These are phyloP conservation scores for Carallia pectinifolia DNA, from an alignment of 345 rosid genomes.

Conservation along the genomic window DNA sequence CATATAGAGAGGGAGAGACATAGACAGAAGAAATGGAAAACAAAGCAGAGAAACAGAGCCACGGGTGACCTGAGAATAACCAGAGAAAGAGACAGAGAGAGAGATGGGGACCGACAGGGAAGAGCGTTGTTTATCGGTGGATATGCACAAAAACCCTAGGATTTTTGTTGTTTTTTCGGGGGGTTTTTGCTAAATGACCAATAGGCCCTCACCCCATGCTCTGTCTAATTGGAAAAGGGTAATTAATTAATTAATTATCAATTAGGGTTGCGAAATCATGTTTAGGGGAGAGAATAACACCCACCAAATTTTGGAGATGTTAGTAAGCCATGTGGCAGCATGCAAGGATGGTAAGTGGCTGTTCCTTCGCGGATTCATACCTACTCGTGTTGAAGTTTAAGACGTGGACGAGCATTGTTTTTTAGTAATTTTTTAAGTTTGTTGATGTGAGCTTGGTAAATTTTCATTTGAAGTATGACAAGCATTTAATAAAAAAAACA, in stretches of 20 bases:
- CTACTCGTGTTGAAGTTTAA: neutral
- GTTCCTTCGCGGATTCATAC: neutral
- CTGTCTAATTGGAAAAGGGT: too few species aligned
- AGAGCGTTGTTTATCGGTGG: conserved; percentile 1
- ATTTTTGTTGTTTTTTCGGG: neutral
- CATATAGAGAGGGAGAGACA: neutral
- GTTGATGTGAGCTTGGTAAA: too few species aligned
- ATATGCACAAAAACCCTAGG: conserved; percentile 31
- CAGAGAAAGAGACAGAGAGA: conserved; percentile 4
- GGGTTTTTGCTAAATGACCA: conserved; percentile 19
- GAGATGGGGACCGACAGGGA: neutral
- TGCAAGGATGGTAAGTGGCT: conserved; percentile 10
- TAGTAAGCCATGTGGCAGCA: conserved; percentile 37
- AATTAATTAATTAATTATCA: neutral
- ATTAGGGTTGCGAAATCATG: neutral
- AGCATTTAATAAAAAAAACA: too few species aligned
- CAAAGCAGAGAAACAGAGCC: neutral
- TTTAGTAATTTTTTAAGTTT: too few species aligned
- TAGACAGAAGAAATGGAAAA: conserved; percentile 7
- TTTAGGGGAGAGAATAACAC: conserved; percentile 30
- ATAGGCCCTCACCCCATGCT: conserved; percentile 3
- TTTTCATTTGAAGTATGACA: too few species aligned
- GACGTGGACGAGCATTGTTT: neutral
- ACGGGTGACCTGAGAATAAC: too few species aligned
- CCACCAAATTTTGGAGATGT: conserved; percentile 37